Conservation (phyloP, 306 rosid species). For the Leucaena leucocephala region DNA sequence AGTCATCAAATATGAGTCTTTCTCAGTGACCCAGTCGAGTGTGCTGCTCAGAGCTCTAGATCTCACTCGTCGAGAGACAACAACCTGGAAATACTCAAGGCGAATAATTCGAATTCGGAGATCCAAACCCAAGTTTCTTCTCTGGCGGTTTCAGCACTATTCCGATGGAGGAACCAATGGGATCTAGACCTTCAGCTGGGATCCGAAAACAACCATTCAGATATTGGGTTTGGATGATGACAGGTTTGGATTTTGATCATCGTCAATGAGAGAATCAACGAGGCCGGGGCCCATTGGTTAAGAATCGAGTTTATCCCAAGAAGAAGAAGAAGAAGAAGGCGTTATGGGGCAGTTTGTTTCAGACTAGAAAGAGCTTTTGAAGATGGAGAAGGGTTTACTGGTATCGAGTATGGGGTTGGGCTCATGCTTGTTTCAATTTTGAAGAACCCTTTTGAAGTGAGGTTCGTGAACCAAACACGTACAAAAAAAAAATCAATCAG, state of each 20-base stretch:
- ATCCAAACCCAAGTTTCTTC: neutral
- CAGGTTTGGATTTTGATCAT: constrained; percentile 10
- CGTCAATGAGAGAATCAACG: constrained; percentile 65
- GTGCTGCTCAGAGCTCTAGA: constrained; percentile 75
- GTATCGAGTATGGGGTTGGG: constrained; percentile 75
- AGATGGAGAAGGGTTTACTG: constrained; percentile 47
- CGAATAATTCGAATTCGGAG: constrained; percentile 33
- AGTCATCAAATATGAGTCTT: constrained; percentile 74
- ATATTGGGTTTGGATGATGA: constrained; percentile 44
- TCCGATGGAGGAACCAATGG: constrained; percentile 37
- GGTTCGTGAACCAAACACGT: constrained; percentile 34
- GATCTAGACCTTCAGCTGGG: constrained; percentile 74
- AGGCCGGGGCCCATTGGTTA: constrained; percentile 64
- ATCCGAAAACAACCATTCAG: constrained; percentile 65
- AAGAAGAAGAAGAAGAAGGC: constrained; percentile 20
- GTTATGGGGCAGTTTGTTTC: constrained; percentile 50
- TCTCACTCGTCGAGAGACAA: constrained; percentile 57
- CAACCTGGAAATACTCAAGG: constrained; percentile 39
- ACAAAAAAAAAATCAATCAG: too few relatives aligned
- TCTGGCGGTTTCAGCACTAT: constrained; percentile 38
- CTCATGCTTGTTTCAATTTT: constrained; percentile 67
- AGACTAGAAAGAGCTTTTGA: constrained; percentile 55
- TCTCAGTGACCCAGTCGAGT: too few relatives aligned
- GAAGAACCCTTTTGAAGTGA: constrained; percentile 44
- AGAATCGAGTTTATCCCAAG: constrained; percentile 59